A percentile compares a stretch with the other conserved stretches of the same genome.
These are phyloP conservation scores for Francoa sonchifolia DNA, from an alignment of 441 rosid species.

Conservation along the genomic window DNA sequence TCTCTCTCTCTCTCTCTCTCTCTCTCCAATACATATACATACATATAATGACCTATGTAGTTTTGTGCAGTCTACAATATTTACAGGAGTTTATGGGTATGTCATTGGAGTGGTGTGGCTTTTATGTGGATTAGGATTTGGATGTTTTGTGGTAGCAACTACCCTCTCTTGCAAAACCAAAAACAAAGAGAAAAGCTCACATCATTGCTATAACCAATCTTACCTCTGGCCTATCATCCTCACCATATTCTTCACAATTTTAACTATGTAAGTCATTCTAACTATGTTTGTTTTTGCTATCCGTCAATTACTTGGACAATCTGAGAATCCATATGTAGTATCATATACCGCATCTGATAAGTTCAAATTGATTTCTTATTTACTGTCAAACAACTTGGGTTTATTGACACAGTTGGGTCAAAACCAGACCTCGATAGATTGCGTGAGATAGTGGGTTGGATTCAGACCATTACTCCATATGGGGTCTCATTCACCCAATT, in stretches of 20 bases:
- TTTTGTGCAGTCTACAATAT: slow-evolving; percentile 40
- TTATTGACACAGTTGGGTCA: no score
- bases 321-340: no score
- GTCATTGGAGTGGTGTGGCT: slow-evolving; percentile 42
- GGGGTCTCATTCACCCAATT: no score
- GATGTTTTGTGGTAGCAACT: slow-evolving; percentile 15
- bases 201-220: slow-evolving; percentile 17
- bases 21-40: background rate
- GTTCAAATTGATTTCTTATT: no score
- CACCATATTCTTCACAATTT: slow-evolving; percentile 28
- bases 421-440: no score
- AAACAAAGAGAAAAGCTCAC: slow-evolving; percentile 17
- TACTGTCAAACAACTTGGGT: no score
- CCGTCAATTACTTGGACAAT: no score
- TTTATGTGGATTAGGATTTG: slow-evolving; percentile 33
- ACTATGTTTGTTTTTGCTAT: background rate
- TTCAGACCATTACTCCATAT: no score
- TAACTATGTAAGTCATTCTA: slow-evolving; percentile 37
- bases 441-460: no score
- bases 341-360: no score
- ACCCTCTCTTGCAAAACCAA: slow-evolving; percentile 14
- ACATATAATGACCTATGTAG: background rate
- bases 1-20: slow-evolving; percentile 5
- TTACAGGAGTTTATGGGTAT: slow-evolving; percentile 52
- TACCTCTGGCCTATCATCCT: slow-evolving; percentile 25